Base-by-base conservation (phyloP, 2,329 filamentous ascomycete genomes). In the Neurospora sp. region DNA sequence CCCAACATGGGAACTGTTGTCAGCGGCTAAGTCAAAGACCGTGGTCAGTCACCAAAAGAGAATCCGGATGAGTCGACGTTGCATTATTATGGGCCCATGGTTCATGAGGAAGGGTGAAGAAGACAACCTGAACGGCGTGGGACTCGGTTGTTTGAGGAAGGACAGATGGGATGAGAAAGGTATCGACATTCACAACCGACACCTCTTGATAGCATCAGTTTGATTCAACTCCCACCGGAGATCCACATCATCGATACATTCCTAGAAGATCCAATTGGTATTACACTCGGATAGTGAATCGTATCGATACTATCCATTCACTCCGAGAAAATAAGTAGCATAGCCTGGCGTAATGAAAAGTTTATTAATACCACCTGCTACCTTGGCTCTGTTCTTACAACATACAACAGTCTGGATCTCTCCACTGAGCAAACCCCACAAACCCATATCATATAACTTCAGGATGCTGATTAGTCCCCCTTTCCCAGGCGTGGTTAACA, bases 1-100 rank as follows among this genome's bases (percentile, higher is more conserved):
- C 85, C 83, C 79, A 86, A 86, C 67, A 84, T 84, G 1, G 84
- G 84, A 5, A 77, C 76, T 4, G 74, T 86, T 57, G 83, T 86
- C 37, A 85, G 84, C 71, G 83, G 84, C 33, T 86, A 77, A 78
- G 67, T 36, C 52, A 36, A 52, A 8, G 12, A 28, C 28, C 6
- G 52, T 33, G 23, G 52, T 36, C 19, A 28, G 52, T 62, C 52
- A 17, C 23, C 3, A 36, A 36, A 1, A 36, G 6, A 62, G 8
- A 17, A 0, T 17, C 17, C 12, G 4, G 28, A 62, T 36, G 52
- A 62, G 52, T 33, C 28, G 28, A 62, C 28, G 12, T 62, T 62
- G 52, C 28, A 33, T 62, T 10, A 28, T 6, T 28, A n/a, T 17
- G 12, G 28, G 52, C 8, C 28, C 11, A 23, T 33, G 23, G 28